Evolutionary conservation across 345 rosid genomes (phyloP).

Genomic region (Acer saccharum): DNA sequence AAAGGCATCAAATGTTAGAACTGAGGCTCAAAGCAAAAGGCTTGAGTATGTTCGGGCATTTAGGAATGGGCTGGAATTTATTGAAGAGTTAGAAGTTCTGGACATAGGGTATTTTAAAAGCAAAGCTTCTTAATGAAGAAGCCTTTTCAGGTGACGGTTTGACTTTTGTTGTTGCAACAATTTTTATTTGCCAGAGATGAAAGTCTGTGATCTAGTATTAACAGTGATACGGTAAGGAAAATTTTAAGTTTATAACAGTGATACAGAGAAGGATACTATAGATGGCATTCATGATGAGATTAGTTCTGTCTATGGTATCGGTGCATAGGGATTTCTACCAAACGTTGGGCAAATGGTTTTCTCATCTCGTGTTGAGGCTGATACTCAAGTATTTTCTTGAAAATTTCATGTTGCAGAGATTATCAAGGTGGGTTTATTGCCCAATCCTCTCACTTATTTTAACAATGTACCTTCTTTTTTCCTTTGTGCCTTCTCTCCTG

Average conservation of each 20-base stretch:
- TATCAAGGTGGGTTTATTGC: too few relatives aligned
- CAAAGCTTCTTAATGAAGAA: neutral
- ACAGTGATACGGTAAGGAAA: neutral
- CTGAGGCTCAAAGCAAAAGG: conserved; percentile 72
- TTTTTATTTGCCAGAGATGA: neutral
- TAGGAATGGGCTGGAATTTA: conserved; percentile 58
- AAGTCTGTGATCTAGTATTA: neutral
- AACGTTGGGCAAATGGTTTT: too few relatives aligned
- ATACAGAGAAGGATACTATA: too few relatives aligned
- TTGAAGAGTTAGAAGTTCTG: conserved; percentile 15
- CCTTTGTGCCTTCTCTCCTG: too few relatives aligned
- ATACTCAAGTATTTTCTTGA: too few relatives aligned
- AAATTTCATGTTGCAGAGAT: too few relatives aligned
- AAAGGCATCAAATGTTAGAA: conserved; percentile 51
- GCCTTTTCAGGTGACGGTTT: neutral
- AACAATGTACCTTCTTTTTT: too few relatives aligned
- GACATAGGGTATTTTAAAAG: neutral
- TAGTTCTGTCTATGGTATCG: too few relatives aligned
- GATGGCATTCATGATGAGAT: too few relatives aligned
- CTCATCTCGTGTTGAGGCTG: too few relatives aligned
- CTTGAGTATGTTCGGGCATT: conserved; percentile 58
- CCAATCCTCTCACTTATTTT: too few relatives aligned
- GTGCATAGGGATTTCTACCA: too few relatives aligned
- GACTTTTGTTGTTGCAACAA: neutral
- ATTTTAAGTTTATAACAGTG: neutral